Base-by-base conservation (phyloP, 1,139 yeast genomes). In the Kluyveromyces sp. region DNA sequence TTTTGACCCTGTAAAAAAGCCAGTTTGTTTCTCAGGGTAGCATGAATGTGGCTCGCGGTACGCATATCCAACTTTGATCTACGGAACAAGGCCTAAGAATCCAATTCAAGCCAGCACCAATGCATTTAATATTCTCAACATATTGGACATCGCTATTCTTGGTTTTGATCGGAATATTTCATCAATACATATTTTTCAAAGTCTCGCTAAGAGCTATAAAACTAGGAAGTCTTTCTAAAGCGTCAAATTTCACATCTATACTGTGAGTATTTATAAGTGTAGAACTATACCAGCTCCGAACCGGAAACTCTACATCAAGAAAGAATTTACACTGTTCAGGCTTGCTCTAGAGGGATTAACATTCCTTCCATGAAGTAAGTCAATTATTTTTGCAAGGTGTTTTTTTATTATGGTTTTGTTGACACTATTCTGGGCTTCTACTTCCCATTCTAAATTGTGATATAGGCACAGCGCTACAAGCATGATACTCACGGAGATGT, bases 331-430 rank as follows among this genome's bases (percentile, higher is more conserved):
- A 45, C 83, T 74, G 52, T 83, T 92, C 34, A 86, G 64, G 0
- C 94, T 82, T 22, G 84, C 78, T 43, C 96, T 67, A 47, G 89
- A 80, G 0, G 95, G 95, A 49, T 85, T 84, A 7, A 76, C 76
- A 32, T 55, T 59, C 12, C 60, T 44, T 1, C 57, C 58, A 3
- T 53, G 40, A 13, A 58, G 36, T 38, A 71, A 74, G 18, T 71
- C 62, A 19, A 73, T 68, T 4, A 86, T 55, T 43, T 63, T 61
- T 2, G 79, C 75, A 37, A 85, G 63, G 46, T 83, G 80, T 50
- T 71, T 73, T 45, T 78, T 74, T 7, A 87, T 74, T 3, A 68
- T 54, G 19, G 71, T 77, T 56, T 83, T 83, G 11, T 70, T 63
- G 41, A 65, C 54, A 25, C 55, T 57, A 4, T 52, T 44, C 8